phyloP scores from a whole-genome alignment of 2,329 filamentous ascomycete species.

The Aquanectria penicillioides region DNA sequence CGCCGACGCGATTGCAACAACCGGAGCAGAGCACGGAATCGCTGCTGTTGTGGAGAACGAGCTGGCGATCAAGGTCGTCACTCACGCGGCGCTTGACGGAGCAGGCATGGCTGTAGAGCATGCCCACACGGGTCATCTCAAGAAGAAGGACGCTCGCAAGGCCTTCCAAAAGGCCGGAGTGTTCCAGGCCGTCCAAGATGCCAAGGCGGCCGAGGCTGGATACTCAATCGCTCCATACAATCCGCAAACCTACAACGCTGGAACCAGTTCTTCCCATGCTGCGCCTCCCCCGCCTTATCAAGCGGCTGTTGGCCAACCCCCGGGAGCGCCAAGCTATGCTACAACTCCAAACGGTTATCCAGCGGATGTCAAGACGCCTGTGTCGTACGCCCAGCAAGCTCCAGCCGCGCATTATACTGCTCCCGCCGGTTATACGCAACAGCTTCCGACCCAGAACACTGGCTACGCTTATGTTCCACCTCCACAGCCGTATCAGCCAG shows the following conservation, averaged over 20 bases:
- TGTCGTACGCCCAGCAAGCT: not conserved
- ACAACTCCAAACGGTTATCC: conserved; percentile 5
- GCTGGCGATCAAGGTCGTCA: conserved; percentile 46
- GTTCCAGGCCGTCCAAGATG: conserved; percentile 44
- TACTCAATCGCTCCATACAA: conserved; percentile 32
- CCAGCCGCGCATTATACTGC: not conserved
- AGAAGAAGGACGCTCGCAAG: conserved; percentile 48
- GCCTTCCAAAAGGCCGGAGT: conserved; percentile 46
- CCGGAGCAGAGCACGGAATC: conserved; percentile 49
- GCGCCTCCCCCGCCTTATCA: conserved; percentile 30
- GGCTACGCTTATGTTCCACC: not conserved
- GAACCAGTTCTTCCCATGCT: conserved; percentile 11
- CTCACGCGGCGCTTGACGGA: conserved; percentile 49
- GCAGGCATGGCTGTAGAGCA: conserved; percentile 49
- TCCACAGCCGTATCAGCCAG: too few species aligned
- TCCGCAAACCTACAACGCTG: not conserved
- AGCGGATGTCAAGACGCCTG: conserved; percentile 14
- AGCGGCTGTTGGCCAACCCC: conserved; percentile 6
- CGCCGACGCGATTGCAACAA: conserved; percentile 47
- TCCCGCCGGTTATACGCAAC: not conserved
- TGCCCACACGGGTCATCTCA: conserved; percentile 45
- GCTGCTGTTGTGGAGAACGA: conserved; percentile 44
- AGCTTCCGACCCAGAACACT: conserved; percentile 3
- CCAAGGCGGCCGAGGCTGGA: conserved; percentile 40
- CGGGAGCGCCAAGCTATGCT: not conserved